phyloP scores from a whole-genome alignment of 495 filamentous ascomycete species.

The Hypoxylon trugodes region DNA sequence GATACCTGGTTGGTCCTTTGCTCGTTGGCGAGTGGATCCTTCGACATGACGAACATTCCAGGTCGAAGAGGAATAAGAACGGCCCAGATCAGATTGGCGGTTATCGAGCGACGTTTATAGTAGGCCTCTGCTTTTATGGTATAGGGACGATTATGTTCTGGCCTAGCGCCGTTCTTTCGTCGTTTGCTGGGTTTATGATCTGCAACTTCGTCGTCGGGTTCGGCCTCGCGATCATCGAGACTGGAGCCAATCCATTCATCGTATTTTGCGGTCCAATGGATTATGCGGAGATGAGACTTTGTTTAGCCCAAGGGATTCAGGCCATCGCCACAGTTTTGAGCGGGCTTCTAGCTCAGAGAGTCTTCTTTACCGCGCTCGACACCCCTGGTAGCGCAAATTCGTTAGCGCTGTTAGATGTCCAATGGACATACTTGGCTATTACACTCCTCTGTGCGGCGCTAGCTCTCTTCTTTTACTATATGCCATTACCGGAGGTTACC shows the following conservation, averaged over 20 bases:
- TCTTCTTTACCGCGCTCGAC: slow-evolving; percentile 64
- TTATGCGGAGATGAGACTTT: slow-evolving; percentile 65
- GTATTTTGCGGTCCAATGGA: slow-evolving; percentile 61
- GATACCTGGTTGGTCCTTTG: slow-evolving; percentile 71
- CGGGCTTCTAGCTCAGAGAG: slow-evolving; percentile 71
- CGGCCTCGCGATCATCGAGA: slow-evolving; percentile 72
- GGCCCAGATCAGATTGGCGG: slow-evolving; percentile 43
- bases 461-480: slow-evolving; percentile 67
- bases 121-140: slow-evolving; percentile 67
- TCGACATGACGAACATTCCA: slow-evolving; percentile 61
- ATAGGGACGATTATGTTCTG: slow-evolving; percentile 73
- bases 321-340: slow-evolving; percentile 72
- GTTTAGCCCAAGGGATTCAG: slow-evolving; percentile 74
- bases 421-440: slow-evolving; percentile 80
- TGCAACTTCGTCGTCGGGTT: slow-evolving; percentile 71
- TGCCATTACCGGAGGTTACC: slow-evolving; percentile 61
- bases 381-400: slow-evolving; percentile 28
- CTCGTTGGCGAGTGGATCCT: slow-evolving; percentile 73
- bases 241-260: slow-evolving; percentile 73
- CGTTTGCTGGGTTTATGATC: slow-evolving; percentile 71
- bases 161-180: slow-evolving; percentile 67
- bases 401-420: slow-evolving; percentile 66
- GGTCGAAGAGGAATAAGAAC: slow-evolving; percentile 36
- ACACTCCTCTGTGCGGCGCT: slow-evolving; percentile 75
- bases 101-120: slow-evolving; percentile 49